Conservation (phyloP, 164 flowering plant genomes). For the Akebia trifoliata region DNA sequence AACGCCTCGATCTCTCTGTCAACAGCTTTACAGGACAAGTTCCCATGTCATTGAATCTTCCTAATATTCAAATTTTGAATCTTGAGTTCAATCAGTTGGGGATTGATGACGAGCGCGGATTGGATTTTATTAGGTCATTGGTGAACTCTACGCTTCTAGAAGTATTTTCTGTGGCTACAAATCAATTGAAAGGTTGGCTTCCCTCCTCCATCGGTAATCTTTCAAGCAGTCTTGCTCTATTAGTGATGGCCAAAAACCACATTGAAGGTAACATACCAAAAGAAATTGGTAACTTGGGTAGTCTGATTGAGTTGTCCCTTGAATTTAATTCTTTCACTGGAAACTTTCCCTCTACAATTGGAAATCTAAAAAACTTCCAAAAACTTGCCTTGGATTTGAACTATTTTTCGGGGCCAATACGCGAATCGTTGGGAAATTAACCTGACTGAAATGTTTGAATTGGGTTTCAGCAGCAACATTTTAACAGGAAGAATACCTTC, state of each 20-base stretch:
- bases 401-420: conserved; percentile 11
- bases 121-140: conserved; percentile 10
- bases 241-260: conserved; percentile 1
- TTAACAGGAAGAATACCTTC: conserved; percentile 12
- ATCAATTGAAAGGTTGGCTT: conserved; percentile 9
- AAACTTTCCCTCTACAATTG: conserved; percentile 21
- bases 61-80: conserved; percentile 3
- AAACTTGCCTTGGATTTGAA: conserved; percentile 2
- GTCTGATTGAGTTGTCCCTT: neutral
- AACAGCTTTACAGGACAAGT: conserved; percentile 14
- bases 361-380: conserved; percentile 16
- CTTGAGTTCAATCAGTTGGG: conserved; percentile 8
- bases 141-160: conserved; percentile 12
- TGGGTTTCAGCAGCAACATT: conserved; percentile 8
- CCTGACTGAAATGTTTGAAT: conserved; percentile 3
- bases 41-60: conserved; percentile 8
- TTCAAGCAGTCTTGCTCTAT: conserved; percentile 8
- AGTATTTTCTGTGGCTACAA: neutral
- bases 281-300: conserved; percentile 9
- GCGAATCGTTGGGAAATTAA: neutral
- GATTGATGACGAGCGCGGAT: conserved; percentile 2
- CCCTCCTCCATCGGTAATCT: conserved; percentile 16
- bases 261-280: conserved; percentile 12
- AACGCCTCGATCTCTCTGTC: conserved; percentile 6
- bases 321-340: conserved; percentile 14